Evolutionary conservation across 495 filamentous ascomycete genomes (phyloP).

Genomic region (Podospora tetraspora): DNA sequence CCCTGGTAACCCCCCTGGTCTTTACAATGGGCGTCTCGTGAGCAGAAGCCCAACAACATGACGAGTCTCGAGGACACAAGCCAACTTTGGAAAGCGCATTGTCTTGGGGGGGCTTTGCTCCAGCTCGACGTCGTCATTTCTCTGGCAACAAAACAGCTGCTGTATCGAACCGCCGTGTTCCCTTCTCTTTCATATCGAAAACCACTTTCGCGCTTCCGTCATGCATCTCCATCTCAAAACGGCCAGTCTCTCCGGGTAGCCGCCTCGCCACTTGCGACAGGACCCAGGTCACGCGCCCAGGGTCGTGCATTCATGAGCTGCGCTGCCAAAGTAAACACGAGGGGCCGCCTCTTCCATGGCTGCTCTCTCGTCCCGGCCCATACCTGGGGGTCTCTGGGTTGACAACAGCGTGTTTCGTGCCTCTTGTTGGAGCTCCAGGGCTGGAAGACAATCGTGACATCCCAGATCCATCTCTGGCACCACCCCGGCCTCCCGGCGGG

Average conservation of each 20-base stretch:
- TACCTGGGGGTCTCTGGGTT: not conserved
- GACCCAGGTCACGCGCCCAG: not conserved
- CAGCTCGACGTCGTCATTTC: slow-evolving; percentile 3
- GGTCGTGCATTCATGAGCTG: not conserved
- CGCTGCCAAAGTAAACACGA: not conserved
- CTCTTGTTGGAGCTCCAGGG: not conserved
- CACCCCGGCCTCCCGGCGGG: not conserved
- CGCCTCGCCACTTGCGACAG: not conserved
- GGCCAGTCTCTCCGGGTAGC: not conserved
- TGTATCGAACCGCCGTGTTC: not conserved
- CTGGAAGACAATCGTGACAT: no score
- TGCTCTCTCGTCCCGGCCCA: not conserved
- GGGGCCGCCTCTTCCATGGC: not conserved
- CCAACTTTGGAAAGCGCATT: slow-evolving; percentile 13
- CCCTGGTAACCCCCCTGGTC: slow-evolving; percentile 13
- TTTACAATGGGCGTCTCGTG: slow-evolving; percentile 23
- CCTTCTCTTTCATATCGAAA: slow-evolving; percentile 2
- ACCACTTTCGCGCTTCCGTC: not conserved
- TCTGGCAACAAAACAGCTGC: not conserved
- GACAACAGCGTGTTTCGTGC: no score
- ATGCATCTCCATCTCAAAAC: not conserved
- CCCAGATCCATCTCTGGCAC: no score
- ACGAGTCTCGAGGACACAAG: slow-evolving; percentile 21
- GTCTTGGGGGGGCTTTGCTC: slow-evolving; percentile 7
- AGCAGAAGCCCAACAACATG: slow-evolving; percentile 22